A percentile compares a stretch with the other conserved stretches of the same genome.
Evolutionary conservation across 2,329 filamentous ascomycete species (phyloP).

Genomic region (Arthroderma uncinatum): DNA sequence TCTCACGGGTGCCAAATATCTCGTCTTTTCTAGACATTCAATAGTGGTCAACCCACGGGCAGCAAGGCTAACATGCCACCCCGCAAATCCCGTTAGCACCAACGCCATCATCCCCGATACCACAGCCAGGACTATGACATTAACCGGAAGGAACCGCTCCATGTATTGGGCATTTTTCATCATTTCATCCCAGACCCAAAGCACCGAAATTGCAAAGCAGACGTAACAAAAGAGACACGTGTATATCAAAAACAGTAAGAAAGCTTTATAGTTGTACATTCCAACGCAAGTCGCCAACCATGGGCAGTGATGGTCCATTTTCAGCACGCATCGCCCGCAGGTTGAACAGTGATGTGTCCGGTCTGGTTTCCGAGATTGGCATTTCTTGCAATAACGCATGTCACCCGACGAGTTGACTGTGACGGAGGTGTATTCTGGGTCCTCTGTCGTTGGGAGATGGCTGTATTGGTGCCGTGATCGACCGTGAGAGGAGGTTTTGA

Average conservation of each 20-base stretch:
- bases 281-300: conserved; percentile 96
- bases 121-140: conserved; percentile 79
- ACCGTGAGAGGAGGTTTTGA: conserved; percentile 21
- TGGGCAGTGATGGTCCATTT: conserved; percentile 99
- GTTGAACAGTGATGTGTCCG: conserved; percentile 94
- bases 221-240: conserved; percentile 76
- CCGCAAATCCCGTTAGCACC: conserved; percentile 78
- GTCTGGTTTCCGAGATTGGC: conserved; percentile 86
- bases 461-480: conserved; percentile 48
- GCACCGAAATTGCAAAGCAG: conserved; percentile 61
- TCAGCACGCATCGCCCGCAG: conserved; percentile 85
- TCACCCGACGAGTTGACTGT: conserved; percentile 89
- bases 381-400: conserved; percentile 91
- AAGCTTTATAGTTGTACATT: conserved; percentile 88
- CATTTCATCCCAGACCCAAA: conserved; percentile 80
- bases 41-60: conserved; percentile 80
- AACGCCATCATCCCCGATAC: conserved; percentile 83
- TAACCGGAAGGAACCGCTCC: conserved; percentile 72
- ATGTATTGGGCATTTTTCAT: conserved; percentile 57
- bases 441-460: conserved; percentile 63
- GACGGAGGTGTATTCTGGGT: conserved; percentile 57
- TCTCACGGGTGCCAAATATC: conserved; percentile 74
- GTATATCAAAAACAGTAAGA: conserved; percentile 84
- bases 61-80: conserved; percentile 80
- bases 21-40: conserved; percentile 88